A percentile compares a stretch with the other conserved stretches of the same genome.
Conservation (phyloP, 495 filamentous ascomycete genomes). For the Xylaria cubensis region DNA sequence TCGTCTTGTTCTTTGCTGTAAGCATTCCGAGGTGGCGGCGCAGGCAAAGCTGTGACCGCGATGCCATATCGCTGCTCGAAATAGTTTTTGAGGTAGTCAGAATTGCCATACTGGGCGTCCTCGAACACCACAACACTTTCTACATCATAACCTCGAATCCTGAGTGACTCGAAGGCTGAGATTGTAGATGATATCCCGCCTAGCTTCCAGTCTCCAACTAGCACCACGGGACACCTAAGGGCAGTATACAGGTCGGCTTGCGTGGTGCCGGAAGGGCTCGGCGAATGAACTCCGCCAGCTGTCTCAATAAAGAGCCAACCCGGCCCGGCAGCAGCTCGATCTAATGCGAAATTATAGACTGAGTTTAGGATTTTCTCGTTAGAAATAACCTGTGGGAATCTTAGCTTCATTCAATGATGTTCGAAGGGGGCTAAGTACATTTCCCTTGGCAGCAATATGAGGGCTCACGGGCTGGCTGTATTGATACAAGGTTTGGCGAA, state of each 20-base stretch:
- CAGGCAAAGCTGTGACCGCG: conserved; percentile 56
- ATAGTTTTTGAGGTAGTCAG: conserved; percentile 66
- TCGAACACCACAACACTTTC: conserved; percentile 68
- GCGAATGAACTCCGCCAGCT: conserved; percentile 78
- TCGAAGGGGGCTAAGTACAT: conserved; percentile 33
- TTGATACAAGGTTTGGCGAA: conserved; percentile 64
- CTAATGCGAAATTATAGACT: conserved; percentile 53
- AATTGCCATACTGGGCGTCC: conserved; percentile 67
- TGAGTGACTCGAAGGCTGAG: conserved; percentile 75
- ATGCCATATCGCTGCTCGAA: conserved; percentile 64
- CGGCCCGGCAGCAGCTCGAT: conserved; percentile 46
- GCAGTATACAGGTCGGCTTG: conserved; percentile 78
- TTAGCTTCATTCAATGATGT: conserved; percentile 15
- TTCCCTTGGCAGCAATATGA: conserved; percentile 66
- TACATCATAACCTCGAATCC: conserved; percentile 76
- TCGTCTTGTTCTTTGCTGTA: conserved; percentile 50
- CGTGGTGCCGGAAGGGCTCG: conserved; percentile 72
- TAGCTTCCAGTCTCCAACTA: conserved; percentile 72
- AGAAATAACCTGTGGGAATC: conserved; percentile 52
- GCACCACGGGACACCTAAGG: conserved; percentile 71
- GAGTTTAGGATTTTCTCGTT: conserved; percentile 31
- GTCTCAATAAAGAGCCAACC: conserved; percentile 71
- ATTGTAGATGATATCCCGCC: conserved; percentile 79
- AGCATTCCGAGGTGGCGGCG: conserved; percentile 52
- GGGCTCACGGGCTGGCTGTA: conserved; percentile 76